phyloP scores from a whole-genome alignment of 2,329 filamentous ascomycete genomes.

The Fusarium bulbicola region DNA sequence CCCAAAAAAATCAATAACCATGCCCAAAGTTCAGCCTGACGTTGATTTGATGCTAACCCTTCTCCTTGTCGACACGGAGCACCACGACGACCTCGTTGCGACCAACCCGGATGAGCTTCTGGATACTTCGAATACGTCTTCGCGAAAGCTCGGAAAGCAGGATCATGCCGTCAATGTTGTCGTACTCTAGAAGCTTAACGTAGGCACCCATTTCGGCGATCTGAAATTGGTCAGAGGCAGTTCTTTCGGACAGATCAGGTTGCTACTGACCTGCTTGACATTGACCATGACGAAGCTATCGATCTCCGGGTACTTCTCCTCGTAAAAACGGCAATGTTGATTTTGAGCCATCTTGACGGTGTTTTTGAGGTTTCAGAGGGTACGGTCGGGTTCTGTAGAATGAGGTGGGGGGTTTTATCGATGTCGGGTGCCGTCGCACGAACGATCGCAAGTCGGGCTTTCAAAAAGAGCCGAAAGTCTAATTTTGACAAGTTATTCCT shows the following conservation, averaged over 20 bases:
- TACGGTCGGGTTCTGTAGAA: conserved; percentile 38
- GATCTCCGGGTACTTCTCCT: conserved; percentile 94
- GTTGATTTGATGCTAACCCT: conserved; percentile 65
- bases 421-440: conserved; percentile 40
- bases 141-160: conserved; percentile 96
- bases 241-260: conserved; percentile 10
- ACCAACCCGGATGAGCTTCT: conserved; percentile 98
- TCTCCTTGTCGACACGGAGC: conserved; percentile 98
- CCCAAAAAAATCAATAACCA: conserved; percentile 26
- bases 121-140: conserved; percentile 97
- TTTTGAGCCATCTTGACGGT: conserved; percentile 82
- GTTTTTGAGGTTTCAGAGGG: conserved; percentile 40
- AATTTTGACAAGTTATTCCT: background rate
- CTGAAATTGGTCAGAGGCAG: conserved; percentile 54
- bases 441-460: conserved; percentile 34
- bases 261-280: conserved; percentile 83
- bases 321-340: conserved; percentile 95
- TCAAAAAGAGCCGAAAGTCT: conserved; percentile 24
- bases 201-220: conserved; percentile 99
- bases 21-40: conserved; percentile 30
- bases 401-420: conserved; percentile 45
- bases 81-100: conserved; percentile 99
- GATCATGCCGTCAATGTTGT: conserved; percentile 99
- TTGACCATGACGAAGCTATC: conserved; percentile 99
- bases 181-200: conserved; percentile 98